Conservation (phyloP, 257 asterid species). For the Lycium barbarum region DNA sequence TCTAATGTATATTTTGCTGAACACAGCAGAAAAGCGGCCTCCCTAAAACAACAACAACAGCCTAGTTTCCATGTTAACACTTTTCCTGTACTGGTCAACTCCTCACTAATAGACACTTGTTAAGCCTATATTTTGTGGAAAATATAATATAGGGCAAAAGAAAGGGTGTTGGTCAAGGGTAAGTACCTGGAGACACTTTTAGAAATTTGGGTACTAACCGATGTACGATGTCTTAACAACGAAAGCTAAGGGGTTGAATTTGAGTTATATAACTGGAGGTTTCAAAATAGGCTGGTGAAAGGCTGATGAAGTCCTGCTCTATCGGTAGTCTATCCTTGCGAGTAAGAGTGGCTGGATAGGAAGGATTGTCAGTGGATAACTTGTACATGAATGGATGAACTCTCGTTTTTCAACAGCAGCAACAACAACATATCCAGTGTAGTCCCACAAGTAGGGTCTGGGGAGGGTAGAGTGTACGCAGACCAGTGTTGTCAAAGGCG, state of each 20-base stretch:
- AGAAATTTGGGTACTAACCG: not conserved
- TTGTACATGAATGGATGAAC: not conserved
- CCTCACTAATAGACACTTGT: not conserved
- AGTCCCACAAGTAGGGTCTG: too few relatives aligned
- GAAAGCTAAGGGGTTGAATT: not conserved
- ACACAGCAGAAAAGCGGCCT: not conserved
- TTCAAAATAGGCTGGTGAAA: not conserved
- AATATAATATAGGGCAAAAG: too few relatives aligned
- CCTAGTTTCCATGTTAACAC: not conserved
- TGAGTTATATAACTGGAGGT: not conserved
- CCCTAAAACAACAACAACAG: not conserved
- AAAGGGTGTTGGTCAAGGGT: not conserved
- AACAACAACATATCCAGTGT: too few relatives aligned
- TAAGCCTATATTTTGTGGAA: not conserved
- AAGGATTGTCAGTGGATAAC: not conserved
- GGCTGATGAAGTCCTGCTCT: not conserved
- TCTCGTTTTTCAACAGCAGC: not conserved
- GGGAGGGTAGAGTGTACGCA: too few relatives aligned
- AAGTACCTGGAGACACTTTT: not conserved
- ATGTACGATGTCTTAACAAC: not conserved
- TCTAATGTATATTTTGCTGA: not conserved
- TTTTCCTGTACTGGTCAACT: not conserved
- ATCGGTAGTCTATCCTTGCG: not conserved
- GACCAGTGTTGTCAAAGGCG: too few relatives aligned
- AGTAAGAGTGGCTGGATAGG: not conserved